phyloP scores from a whole-genome alignment of 495 filamentous ascomycete species.

The Aspergillus heteromorphus region DNA sequence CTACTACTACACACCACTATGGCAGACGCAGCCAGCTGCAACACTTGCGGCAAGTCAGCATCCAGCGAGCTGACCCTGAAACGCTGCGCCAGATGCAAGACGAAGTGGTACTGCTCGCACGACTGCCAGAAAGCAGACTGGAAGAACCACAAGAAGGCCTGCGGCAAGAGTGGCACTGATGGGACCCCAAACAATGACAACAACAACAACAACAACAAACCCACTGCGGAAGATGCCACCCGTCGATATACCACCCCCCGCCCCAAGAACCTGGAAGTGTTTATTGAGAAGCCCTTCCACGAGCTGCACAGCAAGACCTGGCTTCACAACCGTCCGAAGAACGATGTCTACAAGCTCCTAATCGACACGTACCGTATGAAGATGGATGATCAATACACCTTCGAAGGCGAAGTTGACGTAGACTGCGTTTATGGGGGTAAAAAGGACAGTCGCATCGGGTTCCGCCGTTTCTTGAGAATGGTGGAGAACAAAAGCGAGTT shows the following conservation, averaged over 20 bases:
- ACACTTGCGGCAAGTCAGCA: neutral
- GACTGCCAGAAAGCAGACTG: slow-evolving; percentile 43
- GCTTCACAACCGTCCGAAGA: slow-evolving; percentile 22
- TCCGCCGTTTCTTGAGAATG: slow-evolving; percentile 19
- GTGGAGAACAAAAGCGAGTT: slow-evolving; percentile 19
- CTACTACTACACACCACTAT: too few relatives aligned
- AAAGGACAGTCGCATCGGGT: slow-evolving; percentile 10
- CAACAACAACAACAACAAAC: too few relatives aligned
- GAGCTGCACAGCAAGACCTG: slow-evolving; percentile 5
- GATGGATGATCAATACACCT: slow-evolving; percentile 31
- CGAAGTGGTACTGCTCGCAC: slow-evolving; percentile 37
- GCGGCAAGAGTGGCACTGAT: slow-evolving; percentile 12
- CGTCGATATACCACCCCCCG: neutral
- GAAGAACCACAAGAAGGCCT: slow-evolving; percentile 37
- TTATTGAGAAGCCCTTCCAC: slow-evolving; percentile 11
- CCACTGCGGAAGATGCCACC: neutral
- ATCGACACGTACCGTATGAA: slow-evolving; percentile 45
- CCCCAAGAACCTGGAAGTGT: neutral
- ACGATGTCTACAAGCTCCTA: slow-evolving; percentile 40
- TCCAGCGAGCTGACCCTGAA: neutral
- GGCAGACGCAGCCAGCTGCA: too few relatives aligned
- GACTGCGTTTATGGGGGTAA: slow-evolving; percentile 26
- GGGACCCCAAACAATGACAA: neutral
- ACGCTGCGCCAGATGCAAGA: slow-evolving; percentile 35
- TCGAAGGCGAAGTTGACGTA: slow-evolving; percentile 13